Percentiles rank a stretch among this genome's conserved stretches.
These are phyloP conservation scores for Phaseolus lunatus DNA, from an alignment of 306 rosid genomes.

Conservation along the genomic window DNA sequence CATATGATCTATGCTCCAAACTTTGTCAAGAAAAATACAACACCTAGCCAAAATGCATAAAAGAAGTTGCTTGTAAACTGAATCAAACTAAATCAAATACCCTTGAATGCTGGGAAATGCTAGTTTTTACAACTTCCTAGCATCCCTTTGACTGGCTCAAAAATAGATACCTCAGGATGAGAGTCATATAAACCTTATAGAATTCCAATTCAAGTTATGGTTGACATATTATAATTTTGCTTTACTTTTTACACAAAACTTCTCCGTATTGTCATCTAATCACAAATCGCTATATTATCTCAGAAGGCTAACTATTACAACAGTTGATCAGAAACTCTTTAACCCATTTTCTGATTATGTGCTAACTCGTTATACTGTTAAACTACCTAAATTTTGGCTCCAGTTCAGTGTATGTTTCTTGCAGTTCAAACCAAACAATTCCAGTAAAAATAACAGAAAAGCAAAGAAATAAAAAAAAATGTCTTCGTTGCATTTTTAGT, in stretches of 20 bases:
- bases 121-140: not conserved
- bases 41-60: constrained; percentile 51
- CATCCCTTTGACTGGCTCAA: constrained; percentile 11
- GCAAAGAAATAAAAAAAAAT: not conserved
- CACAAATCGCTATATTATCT: not conserved
- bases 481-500: not conserved
- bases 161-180: not conserved
- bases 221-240: not conserved
- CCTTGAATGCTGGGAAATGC: constrained; percentile 34
- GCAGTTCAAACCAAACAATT: constrained; percentile 34
- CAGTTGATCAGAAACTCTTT: not conserved
- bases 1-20: constrained; percentile 53
- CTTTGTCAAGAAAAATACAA: constrained; percentile 51
- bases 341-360: not conserved
- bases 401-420: not conserved
- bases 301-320: not conserved
- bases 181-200: constrained; percentile 18
- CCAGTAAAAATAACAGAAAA: not conserved
- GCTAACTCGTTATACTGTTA: not conserved
- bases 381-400: not conserved
- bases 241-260: not conserved
- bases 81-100: constrained; percentile 31
- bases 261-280: not conserved
- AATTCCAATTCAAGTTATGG: constrained; percentile 18
- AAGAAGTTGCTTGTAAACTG: constrained; percentile 40